Base-by-base conservation (phyloP, 2,329 filamentous ascomycete species). In the Stachybotrys elegans region DNA sequence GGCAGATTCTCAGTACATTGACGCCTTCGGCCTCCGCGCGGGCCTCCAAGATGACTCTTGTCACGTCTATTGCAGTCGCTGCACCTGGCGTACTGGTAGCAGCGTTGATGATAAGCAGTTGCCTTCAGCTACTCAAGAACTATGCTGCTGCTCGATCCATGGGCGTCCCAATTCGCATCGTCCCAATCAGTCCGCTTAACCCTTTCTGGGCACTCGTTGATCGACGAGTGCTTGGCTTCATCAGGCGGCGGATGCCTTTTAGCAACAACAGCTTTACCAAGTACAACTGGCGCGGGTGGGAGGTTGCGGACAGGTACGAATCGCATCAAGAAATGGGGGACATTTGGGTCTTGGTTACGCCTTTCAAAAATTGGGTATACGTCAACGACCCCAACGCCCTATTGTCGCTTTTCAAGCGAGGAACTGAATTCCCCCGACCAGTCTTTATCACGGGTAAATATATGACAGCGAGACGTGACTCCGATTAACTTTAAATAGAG, bases 121-220 rank as follows among this genome's bases (percentile, higher is more conserved):
- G n/a, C n/a, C n/a, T n/a, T n/a, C n/a, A n/a, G 4, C 34, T 36
- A 13, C 12, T 16, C 17, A 16, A 20, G 16, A 36, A 36, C 16
- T 36, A 36, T 19, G 4, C 21, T 16, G n/a, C 12, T 5, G 61
- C 61, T 12, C 55, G 55, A 35, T 55, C 43, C 4, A 54, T 62
- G 13, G 59, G 61, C 14, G 42, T 61, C 2, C 61, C 59, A 16
- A 52, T 65, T 9, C 57, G 58, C 11, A 22, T 64, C 34, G 56
- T 64, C 7, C 59, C 57, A 12, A 56, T 65, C 43, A 55, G 52
- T 42, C 60, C 51, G 6, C 41, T 53, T 17, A 65, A 65, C 20
- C 54, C 56, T 2, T 48, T 63, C 17, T 66, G 62, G 62, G 32
- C 46, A 3, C 44, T 63, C 0, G 17, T 61, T 1, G 58, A 62